A percentile compares a stretch with the other conserved stretches of the same genome.
These are phyloP conservation scores for Erythrophleum ivorense DNA, from an alignment of 331 rosid genomes.

Conservation along the genomic window DNA sequence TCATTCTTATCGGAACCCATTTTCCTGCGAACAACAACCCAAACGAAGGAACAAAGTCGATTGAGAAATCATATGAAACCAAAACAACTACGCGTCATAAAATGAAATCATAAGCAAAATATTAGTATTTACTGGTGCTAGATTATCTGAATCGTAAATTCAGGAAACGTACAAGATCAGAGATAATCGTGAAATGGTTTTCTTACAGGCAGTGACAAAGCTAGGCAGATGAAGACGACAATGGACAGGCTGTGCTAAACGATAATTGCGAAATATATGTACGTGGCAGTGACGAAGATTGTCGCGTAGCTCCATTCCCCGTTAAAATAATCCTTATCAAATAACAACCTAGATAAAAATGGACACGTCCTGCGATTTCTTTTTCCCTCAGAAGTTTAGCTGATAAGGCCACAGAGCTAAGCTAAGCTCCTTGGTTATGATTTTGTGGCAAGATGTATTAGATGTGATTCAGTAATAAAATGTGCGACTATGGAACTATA, in stretches of 20 bases:
- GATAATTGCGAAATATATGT: background rate
- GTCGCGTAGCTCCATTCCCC: background rate
- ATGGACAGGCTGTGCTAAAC: background rate
- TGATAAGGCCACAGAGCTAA: too few species aligned
- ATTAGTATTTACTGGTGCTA: background rate
- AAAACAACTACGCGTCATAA: background rate
- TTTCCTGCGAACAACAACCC: conserved; percentile 10
- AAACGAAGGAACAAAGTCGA: background rate
- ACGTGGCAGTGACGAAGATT: conserved; percentile 1
- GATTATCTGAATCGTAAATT: background rate
- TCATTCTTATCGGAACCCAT: conserved; percentile 22
- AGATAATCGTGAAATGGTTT: background rate
- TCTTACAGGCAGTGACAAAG: background rate
- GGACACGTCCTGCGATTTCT: too few species aligned
- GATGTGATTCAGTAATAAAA: too few species aligned
- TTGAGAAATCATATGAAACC: background rate
- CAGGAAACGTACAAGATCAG: background rate
- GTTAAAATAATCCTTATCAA: too few species aligned
- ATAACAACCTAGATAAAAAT: too few species aligned
- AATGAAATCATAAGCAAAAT: background rate
- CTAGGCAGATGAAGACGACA: background rate
- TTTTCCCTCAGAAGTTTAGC: too few species aligned
- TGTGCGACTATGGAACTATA: too few species aligned
- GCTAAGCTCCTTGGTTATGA: too few species aligned
- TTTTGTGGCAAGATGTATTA: too few species aligned